Evolutionary conservation across 2,329 filamentous ascomycete species (phyloP), one percentile per base, ranked within the genome.

Genomic region (Aspergillus brasiliensis): DNA sequence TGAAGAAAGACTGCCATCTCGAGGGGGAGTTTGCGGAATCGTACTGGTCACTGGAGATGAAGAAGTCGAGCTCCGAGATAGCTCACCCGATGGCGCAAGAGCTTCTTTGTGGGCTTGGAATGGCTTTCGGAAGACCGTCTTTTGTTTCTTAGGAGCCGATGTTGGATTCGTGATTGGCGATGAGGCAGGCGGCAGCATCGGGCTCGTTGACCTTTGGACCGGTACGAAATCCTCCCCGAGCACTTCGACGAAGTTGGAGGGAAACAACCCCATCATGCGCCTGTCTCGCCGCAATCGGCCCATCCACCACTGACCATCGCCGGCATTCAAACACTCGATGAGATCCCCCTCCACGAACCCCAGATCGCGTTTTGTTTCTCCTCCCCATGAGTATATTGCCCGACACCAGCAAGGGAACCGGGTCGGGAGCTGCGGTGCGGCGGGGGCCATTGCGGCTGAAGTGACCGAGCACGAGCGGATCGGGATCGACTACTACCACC

Each of bases 291-390:
- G 91, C 73, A 99, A 80, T 64, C 94, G 87, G 51, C 95, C 95
- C 79, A 93, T 97, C 95, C 95, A 99, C 95, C 95, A 99, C 49
- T 91, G 93, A 55, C 95, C 95, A 79, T 99, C 95, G 64, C 95
- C 95, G 19, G 95, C 95, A 75, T 99, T 99, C 56, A 99, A 83
- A 73, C 94, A 97, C 85, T 99, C 95, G 75, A 99, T 99, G 67
- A 99, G 79, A 78, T 99, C 95, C 65, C 95, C 95, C 77, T 99
- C 95, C 68, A 99, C 90, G 77, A 99, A 99, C 15, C 95, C 95
- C 59, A 99, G 84, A 74, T 99, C 95, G 75, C 90, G 88, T 81
- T 96, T 96, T 23, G 90, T 94, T 88, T 97, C 92, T 81, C 92
- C 92, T 77, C 92, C 91, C 91, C 91, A 97, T 17, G 92, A 96